Evolutionary conservation across 2,329 filamentous ascomycete genomes (phyloP).

Genomic region (Nigrospora osmanthi): DNA sequence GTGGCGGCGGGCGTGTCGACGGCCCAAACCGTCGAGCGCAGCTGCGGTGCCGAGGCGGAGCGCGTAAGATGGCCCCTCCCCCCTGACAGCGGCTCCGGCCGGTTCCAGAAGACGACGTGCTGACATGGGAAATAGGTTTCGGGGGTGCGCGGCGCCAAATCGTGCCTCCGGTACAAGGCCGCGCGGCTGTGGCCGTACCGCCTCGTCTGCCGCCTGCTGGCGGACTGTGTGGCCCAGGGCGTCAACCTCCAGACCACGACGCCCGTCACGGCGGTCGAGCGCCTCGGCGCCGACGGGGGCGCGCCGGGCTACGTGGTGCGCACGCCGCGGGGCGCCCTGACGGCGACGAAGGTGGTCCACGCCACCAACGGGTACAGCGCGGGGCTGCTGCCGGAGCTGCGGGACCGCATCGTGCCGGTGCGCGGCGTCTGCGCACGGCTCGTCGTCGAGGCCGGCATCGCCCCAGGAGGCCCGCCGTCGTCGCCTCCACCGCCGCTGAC

Average conservation of each 20-base stretch:
- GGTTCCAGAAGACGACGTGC: too few species aligned
- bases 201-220: slow-evolving; percentile 2
- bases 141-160: slow-evolving; percentile 4
- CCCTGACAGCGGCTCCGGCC: too few species aligned
- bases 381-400: slow-evolving; percentile 3
- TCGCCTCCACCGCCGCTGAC: slow-evolving; percentile 5
- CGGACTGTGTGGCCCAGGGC: background rate
- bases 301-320: background rate
- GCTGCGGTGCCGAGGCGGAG: background rate
- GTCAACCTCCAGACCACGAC: slow-evolving; percentile 5
- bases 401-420: slow-evolving; percentile 1
- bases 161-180: background rate
- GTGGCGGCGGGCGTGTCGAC: background rate
- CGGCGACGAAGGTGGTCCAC: slow-evolving; percentile 1
- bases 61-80: background rate
- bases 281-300: background rate
- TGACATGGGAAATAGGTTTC: slow-evolving; percentile 1
- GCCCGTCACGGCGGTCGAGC: background rate
- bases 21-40: background rate
- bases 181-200: slow-evolving; percentile 4
- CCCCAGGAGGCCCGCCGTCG: too few species aligned
- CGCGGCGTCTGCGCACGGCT: slow-evolving; percentile 10
- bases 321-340: background rate
- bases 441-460: background rate
- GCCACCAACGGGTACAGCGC: slow-evolving; percentile 6